Conservation (phyloP, 108 stramenopile genomes). For the Stephanodiscus triporus region DNA sequence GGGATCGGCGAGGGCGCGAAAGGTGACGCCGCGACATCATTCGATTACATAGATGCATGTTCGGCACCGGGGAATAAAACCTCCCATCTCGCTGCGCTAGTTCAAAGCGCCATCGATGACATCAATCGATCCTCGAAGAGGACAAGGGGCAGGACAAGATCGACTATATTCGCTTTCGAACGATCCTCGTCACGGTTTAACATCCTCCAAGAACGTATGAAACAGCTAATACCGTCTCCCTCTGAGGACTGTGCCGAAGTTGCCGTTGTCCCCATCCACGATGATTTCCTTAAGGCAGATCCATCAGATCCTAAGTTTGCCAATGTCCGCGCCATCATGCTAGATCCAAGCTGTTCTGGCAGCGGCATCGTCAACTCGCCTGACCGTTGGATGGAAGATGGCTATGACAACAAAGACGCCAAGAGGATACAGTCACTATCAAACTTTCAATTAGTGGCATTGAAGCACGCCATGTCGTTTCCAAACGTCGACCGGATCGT, state of each 20-base stretch:
- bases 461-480: slow-evolving; percentile 91
- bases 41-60: slow-evolving; percentile 95
- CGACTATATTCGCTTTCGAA: slow-evolving; percentile 90
- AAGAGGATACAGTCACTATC: slow-evolving; percentile 76
- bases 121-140: slow-evolving; percentile 18
- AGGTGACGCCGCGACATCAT: slow-evolving; percentile 8
- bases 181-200: slow-evolving; percentile 73
- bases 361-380: slow-evolving; percentile 90
- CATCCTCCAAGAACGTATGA: slow-evolving; percentile 74
- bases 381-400: slow-evolving; percentile 62
- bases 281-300: slow-evolving; percentile 88
- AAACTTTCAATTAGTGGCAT: slow-evolving; percentile 89
- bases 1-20: slow-evolving; percentile 52
- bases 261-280: slow-evolving; percentile 56
- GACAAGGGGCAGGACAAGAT: slow-evolving; percentile 27
- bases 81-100: slow-evolving; percentile 92
- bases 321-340: slow-evolving; percentile 83
- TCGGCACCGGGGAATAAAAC: slow-evolving; percentile 99
- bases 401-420: slow-evolving; percentile 21
- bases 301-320: slow-evolving; percentile 51
- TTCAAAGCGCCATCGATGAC: slow-evolving; percentile 30
- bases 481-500: slow-evolving; percentile 89
- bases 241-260: slow-evolving; percentile 11
- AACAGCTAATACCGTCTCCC: slow-evolving; percentile 42
- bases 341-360: slow-evolving; percentile 99